A percentile compares a stretch with the other conserved stretches of the same genome.
These are phyloP conservation scores for Xylariaceae sp. DNA, from an alignment of 2,329 filamentous ascomycete species.

Conservation along the genomic window DNA sequence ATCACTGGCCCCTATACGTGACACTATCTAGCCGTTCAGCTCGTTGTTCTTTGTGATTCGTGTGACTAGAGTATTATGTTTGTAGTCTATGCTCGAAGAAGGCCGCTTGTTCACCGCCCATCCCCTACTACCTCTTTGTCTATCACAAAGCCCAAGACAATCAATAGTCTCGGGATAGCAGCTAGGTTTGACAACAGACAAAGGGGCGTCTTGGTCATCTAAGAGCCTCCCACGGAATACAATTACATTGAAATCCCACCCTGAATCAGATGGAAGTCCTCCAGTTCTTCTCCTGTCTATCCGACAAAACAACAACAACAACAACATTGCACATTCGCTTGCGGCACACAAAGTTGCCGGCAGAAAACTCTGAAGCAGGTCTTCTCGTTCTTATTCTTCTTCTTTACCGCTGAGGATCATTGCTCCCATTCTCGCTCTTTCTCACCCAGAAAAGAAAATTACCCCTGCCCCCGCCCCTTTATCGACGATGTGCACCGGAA, in stretches of 20 bases:
- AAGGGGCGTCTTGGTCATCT: neutral
- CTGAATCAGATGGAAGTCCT: neutral
- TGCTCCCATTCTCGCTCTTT: too few relatives aligned
- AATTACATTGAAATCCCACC: neutral
- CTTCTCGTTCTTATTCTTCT: neutral
- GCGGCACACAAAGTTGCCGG: neutral
- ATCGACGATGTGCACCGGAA: slow-evolving; percentile 29
- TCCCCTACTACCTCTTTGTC: neutral
- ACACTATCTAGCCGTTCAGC: neutral
- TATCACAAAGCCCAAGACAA: slow-evolving; percentile 4
- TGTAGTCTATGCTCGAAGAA: slow-evolving; percentile 4
- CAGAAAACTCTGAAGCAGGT: slow-evolving; percentile 10
- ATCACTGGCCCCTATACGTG: neutral
- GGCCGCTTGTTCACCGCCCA: slow-evolving; percentile 2
- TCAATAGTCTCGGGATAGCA: neutral
- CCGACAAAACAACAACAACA: neutral
- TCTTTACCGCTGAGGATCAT: neutral
- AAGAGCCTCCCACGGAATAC: neutral
- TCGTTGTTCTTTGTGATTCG: neutral
- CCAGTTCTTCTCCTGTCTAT: neutral
- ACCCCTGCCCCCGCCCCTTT: neutral
- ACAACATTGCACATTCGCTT: neutral
- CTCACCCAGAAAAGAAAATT: neutral
- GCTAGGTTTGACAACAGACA: neutral
- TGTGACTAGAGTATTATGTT: neutral